Conservation (phyloP, 139 green algal genomes). For the Picochlorum sp. region DNA sequence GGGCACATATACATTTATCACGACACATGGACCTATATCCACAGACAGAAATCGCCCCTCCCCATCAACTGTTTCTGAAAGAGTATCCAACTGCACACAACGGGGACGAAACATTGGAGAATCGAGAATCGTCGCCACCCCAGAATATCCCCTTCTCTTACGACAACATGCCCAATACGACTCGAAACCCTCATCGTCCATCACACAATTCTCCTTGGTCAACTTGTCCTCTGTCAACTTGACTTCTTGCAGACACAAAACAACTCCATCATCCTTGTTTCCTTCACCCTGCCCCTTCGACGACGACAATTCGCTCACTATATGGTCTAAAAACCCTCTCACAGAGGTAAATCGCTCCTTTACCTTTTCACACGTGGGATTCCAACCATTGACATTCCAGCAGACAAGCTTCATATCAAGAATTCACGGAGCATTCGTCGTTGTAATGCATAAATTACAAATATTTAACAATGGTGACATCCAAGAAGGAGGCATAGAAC, state of each 20-base stretch:
- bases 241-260: slow-evolving; percentile 43
- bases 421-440: too few relatives aligned
- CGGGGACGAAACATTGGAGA: slow-evolving; percentile 25
- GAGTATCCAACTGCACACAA: slow-evolving; percentile 28
- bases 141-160: slow-evolving; percentile 54
- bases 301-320: too few relatives aligned
- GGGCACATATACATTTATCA: slow-evolving; percentile 75
- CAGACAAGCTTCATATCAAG: slow-evolving; percentile 1
- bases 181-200: slow-evolving; percentile 49
- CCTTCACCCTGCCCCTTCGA: too few relatives aligned
- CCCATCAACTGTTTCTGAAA: slow-evolving; percentile 29
- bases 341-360: slow-evolving; percentile 7
- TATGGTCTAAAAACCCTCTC: slow-evolving; percentile 2
- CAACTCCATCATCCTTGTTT: not conserved
- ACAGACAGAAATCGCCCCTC: slow-evolving; percentile 22
- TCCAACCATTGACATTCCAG: slow-evolving; percentile 14
- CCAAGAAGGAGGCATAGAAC: too few relatives aligned
- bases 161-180: slow-evolving; percentile 23
- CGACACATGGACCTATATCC: slow-evolving; percentile 42
- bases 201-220: slow-evolving; percentile 48
- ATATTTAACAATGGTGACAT: too few relatives aligned
- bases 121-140: slow-evolving; percentile 27
- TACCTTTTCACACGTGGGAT: not conserved
- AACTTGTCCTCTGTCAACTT: slow-evolving; percentile 54
- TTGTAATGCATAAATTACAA: too few relatives aligned